Evolutionary conservation across 208 protist genomes (phyloP).

Genomic region (Leishmania martiniquensis): DNA sequence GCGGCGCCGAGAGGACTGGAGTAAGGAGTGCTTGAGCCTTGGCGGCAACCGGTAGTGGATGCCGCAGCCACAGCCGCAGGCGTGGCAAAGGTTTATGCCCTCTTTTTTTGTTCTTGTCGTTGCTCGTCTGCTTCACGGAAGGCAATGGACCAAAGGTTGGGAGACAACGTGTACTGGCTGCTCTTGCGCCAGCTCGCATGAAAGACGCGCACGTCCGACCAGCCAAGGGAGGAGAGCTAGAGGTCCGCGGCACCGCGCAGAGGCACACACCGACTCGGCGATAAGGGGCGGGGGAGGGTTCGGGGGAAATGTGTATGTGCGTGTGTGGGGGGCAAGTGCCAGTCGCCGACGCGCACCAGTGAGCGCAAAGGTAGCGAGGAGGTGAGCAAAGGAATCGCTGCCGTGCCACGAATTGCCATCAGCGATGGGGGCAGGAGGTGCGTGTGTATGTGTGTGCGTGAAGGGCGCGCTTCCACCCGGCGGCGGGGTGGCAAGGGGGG

Average conservation of each 20-base stretch:
- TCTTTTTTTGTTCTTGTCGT: too few species aligned
- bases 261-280: not conserved
- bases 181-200: not conserved
- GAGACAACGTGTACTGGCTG: not conserved
- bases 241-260: not conserved
- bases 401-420: not conserved
- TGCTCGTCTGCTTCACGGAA: too few species aligned
- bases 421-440: not conserved
- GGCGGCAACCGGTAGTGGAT: not conserved
- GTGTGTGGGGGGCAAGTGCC: too few species aligned
- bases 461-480: too few species aligned
- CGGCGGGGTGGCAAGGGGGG: too few species aligned
- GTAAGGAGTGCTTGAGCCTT: not conserved
- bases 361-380: too few species aligned
- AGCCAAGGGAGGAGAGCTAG: too few species aligned
- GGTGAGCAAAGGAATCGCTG: too few species aligned
- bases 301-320: constrained; percentile 1
- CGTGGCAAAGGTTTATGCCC: too few species aligned
- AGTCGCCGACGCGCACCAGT: too few species aligned
- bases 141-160: too few species aligned
- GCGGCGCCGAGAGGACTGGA: not conserved
- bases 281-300: not conserved
- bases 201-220: not conserved
- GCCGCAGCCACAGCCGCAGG: not conserved
- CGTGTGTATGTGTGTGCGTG: not conserved